phyloP scores from a whole-genome alignment of 768 basidiomycete species.

The Royoungia palumana region DNA sequence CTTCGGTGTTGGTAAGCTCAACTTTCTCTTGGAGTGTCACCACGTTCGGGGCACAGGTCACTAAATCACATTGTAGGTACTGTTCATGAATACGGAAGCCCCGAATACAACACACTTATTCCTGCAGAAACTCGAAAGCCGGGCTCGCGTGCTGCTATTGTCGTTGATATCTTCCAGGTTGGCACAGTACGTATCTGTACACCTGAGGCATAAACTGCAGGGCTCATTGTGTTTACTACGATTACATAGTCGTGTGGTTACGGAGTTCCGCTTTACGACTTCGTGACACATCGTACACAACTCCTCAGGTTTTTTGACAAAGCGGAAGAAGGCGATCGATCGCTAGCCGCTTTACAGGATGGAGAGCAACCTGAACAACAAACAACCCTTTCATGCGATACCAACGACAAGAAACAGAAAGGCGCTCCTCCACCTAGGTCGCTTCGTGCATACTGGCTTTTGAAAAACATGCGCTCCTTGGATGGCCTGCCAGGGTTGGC shows the following conservation, averaged over 20 bases:
- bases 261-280: constrained; percentile 60
- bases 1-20: constrained; percentile 53
- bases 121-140: constrained; percentile 45
- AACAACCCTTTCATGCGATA: constrained; percentile 7
- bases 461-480: constrained; percentile 48
- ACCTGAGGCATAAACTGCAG: background rate
- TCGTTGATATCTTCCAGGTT: constrained; percentile 60
- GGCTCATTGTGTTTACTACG: no score
- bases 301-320: constrained; percentile 41
- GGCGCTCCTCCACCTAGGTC: constrained; percentile 22
- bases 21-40: no score
- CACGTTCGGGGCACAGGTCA: background rate
- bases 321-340: constrained; percentile 42
- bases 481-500: constrained; percentile 57
- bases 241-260: constrained; percentile 60
- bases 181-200: constrained; percentile 33
- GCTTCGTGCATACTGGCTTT: constrained; percentile 51
- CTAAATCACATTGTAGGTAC: constrained; percentile 38
- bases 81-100: constrained; percentile 62
- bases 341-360: constrained; percentile 1
- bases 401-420: no score
- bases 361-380: background rate
- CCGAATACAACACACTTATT: constrained; percentile 55
- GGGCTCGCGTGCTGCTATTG: constrained; percentile 59
- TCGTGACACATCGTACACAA: constrained; percentile 52